A percentile compares a stretch with the other conserved stretches of the same genome.
phyloP scores from a whole-genome alignment of 257 asterid genomes.

The Penstemon newberryi region DNA sequence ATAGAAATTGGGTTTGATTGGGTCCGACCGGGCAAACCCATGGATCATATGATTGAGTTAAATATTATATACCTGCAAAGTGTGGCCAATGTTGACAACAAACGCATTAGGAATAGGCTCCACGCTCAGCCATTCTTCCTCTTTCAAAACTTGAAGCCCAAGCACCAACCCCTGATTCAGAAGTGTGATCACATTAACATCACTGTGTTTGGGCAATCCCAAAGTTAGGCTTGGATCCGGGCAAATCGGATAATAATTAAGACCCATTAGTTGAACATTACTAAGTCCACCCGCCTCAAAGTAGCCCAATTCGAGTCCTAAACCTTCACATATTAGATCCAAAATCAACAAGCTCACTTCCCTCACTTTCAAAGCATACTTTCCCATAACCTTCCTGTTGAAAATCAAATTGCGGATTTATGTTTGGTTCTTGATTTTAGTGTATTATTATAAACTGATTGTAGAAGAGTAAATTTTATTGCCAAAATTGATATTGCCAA shows the following conservation, averaged over 20 bases:
- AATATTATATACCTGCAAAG: conserved; percentile 36
- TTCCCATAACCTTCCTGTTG: conserved; percentile 38
- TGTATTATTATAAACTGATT: too few relatives aligned
- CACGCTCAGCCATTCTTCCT: conserved; percentile 31
- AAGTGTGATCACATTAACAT: conserved; percentile 34
- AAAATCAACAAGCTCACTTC: conserved; percentile 24
- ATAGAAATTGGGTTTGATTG: too few relatives aligned
- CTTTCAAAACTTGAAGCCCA: conserved; percentile 39
- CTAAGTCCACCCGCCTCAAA: conserved; percentile 24
- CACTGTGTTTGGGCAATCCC: conserved; percentile 36
- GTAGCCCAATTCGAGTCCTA: conserved; percentile 32
- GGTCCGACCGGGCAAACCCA: too few relatives aligned
- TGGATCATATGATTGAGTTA: too few relatives aligned
- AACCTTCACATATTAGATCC: conserved; percentile 34
- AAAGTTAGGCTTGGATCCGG: conserved; percentile 37
- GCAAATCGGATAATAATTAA: conserved; percentile 32
- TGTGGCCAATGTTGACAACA: conserved; percentile 32
- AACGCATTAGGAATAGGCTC: conserved; percentile 33
- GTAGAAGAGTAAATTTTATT: too few relatives aligned
- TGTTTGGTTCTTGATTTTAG: too few relatives aligned
- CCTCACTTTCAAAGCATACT: conserved; percentile 28
- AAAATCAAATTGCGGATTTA: not conserved
- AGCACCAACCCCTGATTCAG: conserved; percentile 32
- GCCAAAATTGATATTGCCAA: too few relatives aligned
- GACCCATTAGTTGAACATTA: conserved; percentile 24